Base-by-base conservation (phyloP, 345 rosid genomes). In the Eucalyptus marginata region DNA sequence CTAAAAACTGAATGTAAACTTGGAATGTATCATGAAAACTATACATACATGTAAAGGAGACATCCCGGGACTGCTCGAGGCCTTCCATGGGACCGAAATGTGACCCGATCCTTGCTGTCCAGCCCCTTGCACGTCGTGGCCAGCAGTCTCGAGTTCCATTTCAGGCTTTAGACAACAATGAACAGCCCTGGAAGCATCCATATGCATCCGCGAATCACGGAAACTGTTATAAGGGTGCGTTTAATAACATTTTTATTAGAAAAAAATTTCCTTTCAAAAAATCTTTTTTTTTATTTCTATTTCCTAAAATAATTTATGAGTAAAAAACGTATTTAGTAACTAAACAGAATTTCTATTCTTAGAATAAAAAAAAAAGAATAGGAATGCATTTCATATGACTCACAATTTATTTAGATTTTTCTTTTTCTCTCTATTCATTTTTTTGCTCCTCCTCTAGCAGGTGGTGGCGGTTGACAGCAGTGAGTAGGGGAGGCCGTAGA, bases 241-340 rank as follows among this genome's bases (percentile, higher is more conserved):
- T 17, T 51, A 40, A 22, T 17, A 17, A 51, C 2, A 51, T 51
- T 51, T 17, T 0, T 17, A 0, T 17, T 51, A 0, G 8, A 0
- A 0, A 0, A 51, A 17, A 51, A 51, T 7, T 17, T 51, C 4
- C 4, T 51, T 51, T 51, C 22, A 51, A 1, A 1, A 17, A 51
- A 8, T 51, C 3, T 51, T 47, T 10, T 51, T 51, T 51, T 17
- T 51, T 17, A 51, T 51, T 51, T 51, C 22, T 51, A 51, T 51
- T 51, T 51, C 9, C 8, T 51, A 51, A 51, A 51, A 51, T 0
- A 51, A 51, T 7, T 51, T 51, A 51, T 51, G 56, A 51, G 9
- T 51, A 17, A 51, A 51, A 51, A 51, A 51, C 1, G 1, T 17
- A 4, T 3, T 51, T 17, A 17, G 22, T 51, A 7, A 51, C 22